These are phyloP conservation scores for Phytophthora vignae DNA, from an alignment of 352 stramenopile genomes.

Conservation along the genomic window DNA sequence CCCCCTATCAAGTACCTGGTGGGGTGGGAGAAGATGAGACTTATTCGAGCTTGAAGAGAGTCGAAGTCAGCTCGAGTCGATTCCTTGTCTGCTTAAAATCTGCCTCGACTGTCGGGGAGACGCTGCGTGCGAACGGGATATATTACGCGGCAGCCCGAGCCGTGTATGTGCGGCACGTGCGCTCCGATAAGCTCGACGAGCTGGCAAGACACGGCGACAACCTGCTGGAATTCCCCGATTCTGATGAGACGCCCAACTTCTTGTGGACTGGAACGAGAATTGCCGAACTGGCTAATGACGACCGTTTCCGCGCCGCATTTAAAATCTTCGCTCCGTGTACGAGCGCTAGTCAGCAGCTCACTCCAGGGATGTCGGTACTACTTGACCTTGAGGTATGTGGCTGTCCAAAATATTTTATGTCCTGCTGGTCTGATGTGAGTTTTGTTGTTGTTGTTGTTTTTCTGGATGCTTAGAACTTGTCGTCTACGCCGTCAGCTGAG, in stretches of 20 bases:
- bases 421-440: background rate
- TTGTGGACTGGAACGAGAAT: constrained; percentile 18
- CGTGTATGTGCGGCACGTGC: constrained; percentile 20
- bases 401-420: background rate
- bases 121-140: constrained; percentile 17
- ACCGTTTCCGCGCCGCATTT: constrained; percentile 12
- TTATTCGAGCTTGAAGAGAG: constrained; percentile 3
- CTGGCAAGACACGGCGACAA: constrained; percentile 2
- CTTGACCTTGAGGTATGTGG: constrained; percentile 21
- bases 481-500: constrained; percentile 17
- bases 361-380: constrained; percentile 15
- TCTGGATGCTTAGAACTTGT: constrained; percentile 11
- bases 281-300: constrained; percentile 11
- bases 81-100: constrained; percentile 7
- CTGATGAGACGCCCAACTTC: background rate
- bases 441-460: background rate
- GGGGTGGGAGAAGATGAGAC: background rate
- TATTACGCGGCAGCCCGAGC: constrained; percentile 17
- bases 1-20: background rate
- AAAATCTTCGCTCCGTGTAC: constrained; percentile 13
- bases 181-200: constrained; percentile 2
- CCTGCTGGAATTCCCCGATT: constrained; percentile 13
- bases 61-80: constrained; percentile 6
- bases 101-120: constrained; percentile 11
- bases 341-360: constrained; percentile 11